These are phyloP conservation scores for Trichoderma atrobrunneum DNA, from an alignment of 2,329 filamentous ascomycete species.

Conservation along the genomic window DNA sequence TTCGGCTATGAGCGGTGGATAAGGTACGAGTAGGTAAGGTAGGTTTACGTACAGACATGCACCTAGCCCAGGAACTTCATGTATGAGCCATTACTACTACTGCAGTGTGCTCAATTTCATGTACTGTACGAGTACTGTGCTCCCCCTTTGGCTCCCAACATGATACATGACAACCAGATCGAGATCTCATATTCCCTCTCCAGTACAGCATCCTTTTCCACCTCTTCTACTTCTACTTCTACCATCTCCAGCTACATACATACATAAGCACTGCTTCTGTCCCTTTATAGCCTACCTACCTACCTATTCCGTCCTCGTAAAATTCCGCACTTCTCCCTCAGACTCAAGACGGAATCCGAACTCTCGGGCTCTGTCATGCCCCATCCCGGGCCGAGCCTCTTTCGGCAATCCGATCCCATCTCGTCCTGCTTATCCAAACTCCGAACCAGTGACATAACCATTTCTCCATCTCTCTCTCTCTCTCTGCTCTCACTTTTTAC, in stretches of 20 bases:
- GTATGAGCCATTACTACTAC: neutral
- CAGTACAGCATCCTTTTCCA: neutral
- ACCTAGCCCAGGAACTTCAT: neutral
- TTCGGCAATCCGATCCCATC: slow-evolving; percentile 10
- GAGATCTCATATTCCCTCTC: neutral
- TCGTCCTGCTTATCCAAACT: neutral
- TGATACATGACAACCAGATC: neutral
- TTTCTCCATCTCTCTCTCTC: no score
- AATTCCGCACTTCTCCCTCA: neutral
- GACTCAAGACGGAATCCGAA: neutral
- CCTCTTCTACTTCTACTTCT: neutral
- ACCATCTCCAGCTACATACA: neutral
- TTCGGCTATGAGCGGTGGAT: neutral
- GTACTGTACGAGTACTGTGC: neutral
- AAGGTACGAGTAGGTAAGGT: no score
- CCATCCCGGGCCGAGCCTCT: slow-evolving; percentile 11
- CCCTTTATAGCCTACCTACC: no score
- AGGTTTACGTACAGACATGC: neutral
- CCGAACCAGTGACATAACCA: neutral
- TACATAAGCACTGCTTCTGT: neutral
- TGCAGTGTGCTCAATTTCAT: no score
- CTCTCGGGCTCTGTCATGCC: neutral
- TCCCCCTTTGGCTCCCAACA: neutral
- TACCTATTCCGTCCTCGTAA: neutral
- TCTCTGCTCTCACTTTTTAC: neutral